A percentile compares a stretch with the other conserved stretches of the same genome.
Evolutionary conservation across 2,329 filamentous ascomycete genomes (phyloP).

Genomic region (Fusarium brevicatenulatum): DNA sequence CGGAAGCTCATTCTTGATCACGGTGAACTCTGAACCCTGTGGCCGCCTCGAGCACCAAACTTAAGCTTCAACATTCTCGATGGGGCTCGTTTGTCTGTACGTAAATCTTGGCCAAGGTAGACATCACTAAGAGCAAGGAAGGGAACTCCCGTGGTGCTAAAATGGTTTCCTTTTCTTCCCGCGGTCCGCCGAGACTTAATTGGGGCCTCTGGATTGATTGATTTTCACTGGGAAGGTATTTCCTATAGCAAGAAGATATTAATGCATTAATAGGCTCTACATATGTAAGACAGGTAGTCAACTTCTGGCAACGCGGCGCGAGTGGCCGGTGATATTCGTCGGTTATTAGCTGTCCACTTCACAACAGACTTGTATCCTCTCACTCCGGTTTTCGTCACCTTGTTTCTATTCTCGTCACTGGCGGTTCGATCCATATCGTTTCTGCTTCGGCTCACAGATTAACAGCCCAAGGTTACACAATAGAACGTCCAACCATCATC

Average conservation of each 20-base stretch:
- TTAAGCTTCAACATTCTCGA: constrained; percentile 7
- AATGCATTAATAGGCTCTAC: constrained; percentile 1
- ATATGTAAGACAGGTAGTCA: neutral
- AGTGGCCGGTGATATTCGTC: neutral
- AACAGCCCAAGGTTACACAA: constrained; percentile 3
- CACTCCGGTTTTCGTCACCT: neutral
- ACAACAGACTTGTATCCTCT: neutral
- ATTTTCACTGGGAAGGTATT: neutral
- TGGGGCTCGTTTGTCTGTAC: constrained; percentile 4
- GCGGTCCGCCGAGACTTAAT: neutral
- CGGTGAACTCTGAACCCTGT: neutral
- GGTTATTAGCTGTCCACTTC: neutral
- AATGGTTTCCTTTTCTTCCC: constrained; percentile 12
- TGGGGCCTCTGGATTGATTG: neutral
- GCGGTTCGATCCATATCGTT: neutral
- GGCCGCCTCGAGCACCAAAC: neutral
- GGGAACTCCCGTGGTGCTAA: constrained; percentile 35
- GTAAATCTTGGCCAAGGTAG: neutral
- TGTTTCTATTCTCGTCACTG: neutral
- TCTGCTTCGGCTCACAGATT: neutral
- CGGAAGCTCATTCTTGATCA: neutral
- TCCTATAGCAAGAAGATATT: neutral
- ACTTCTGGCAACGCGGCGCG: neutral
- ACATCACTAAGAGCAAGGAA: constrained; percentile 14
- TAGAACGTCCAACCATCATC: constrained; percentile 2